Percentiles rank a stretch among this genome's conserved stretches.
phyloP scores from a whole-genome alignment of 2,329 filamentous ascomycete species.

The Colletotrichum simmondsii region DNA sequence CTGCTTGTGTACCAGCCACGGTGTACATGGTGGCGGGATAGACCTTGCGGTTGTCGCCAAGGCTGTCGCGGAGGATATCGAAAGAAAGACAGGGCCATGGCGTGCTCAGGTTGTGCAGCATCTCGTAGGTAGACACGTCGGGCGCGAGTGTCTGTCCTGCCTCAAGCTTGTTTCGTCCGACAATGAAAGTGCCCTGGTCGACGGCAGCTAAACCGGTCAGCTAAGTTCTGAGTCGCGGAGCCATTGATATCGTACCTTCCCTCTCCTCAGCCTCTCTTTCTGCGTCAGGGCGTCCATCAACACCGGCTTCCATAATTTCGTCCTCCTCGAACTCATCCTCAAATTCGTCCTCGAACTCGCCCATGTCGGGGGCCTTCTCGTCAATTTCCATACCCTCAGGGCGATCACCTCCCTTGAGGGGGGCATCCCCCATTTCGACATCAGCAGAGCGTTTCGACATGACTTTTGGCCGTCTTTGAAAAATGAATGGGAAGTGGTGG shows the following conservation, averaged over 20 bases:
- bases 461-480: conserved; percentile 19
- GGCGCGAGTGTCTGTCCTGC: conserved; percentile 91
- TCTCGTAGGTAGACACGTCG: conserved; percentile 94
- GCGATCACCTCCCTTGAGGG: conserved; percentile 70
- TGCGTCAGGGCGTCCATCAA: conserved; percentile 90
- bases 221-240: not conserved
- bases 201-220: conserved; percentile 68
- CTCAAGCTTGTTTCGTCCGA: conserved; percentile 90
- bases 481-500: not conserved
- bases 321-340: conserved; percentile 91
- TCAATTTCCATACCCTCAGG: conserved; percentile 76
- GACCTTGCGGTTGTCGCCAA: conserved; percentile 90
- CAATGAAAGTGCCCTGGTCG: conserved; percentile 94
- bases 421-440: conserved; percentile 54
- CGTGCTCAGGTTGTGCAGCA: conserved; percentile 94
- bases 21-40: conserved; percentile 97
- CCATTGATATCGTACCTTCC: conserved; percentile 59
- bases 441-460: conserved; percentile 73
- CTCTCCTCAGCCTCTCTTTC: conserved; percentile 92
- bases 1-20: conserved; percentile 94
- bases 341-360: conserved; percentile 95
- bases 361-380: conserved; percentile 64
- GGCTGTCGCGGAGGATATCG: conserved; percentile 85
- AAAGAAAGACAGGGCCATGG: conserved; percentile 98
- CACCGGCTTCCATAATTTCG: conserved; percentile 93